Conservation (phyloP, 2,329 filamentous ascomycete species). For the Huntiella abstrusa region DNA sequence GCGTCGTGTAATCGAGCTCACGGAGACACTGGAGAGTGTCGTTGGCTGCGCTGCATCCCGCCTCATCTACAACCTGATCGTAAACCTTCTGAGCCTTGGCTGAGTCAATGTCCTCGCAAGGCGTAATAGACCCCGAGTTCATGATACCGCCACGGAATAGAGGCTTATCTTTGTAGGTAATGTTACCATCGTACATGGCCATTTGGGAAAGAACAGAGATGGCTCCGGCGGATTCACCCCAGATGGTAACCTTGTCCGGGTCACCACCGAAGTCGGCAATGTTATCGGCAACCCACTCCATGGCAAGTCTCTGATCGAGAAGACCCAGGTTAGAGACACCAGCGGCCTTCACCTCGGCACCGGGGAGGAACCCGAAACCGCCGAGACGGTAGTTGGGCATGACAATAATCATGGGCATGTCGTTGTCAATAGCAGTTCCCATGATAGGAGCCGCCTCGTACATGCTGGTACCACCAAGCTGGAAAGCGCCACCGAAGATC, state of each 20-base stretch:
- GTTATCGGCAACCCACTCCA: slow-evolving; percentile 46
- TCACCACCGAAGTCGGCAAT: slow-evolving; percentile 49
- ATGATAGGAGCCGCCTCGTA: slow-evolving; percentile 22
- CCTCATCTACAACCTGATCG: slow-evolving; percentile 29
- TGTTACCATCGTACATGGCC: slow-evolving; percentile 39
- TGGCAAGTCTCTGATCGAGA: slow-evolving; percentile 38
- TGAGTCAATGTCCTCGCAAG: slow-evolving; percentile 33
- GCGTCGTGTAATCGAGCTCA: slow-evolving; percentile 26
- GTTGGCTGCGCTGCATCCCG: slow-evolving; percentile 31
- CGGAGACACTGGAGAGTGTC: slow-evolving; percentile 38
- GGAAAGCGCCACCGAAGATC: slow-evolving; percentile 37
- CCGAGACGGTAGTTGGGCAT: slow-evolving; percentile 45
- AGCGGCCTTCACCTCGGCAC: slow-evolving; percentile 34
- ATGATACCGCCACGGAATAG: slow-evolving; percentile 49
- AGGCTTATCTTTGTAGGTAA: slow-evolving; percentile 42
- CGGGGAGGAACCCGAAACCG: slow-evolving; percentile 43
- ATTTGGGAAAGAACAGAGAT: slow-evolving; percentile 47
- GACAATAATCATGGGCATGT: slow-evolving; percentile 42
- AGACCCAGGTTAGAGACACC: slow-evolving; percentile 40
- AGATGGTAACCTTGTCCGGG: slow-evolving; percentile 43
- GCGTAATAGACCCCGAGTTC: slow-evolving; percentile 35
- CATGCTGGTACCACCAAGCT: slow-evolving; percentile 18
- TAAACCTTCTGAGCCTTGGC: slow-evolving; percentile 36
- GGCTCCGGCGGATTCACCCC: slow-evolving; percentile 39
- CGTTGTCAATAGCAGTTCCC: slow-evolving; percentile 19